Base-by-base conservation (phyloP, 2,329 filamentous ascomycete genomes). In the Aureobasidium mangrovei region DNA sequence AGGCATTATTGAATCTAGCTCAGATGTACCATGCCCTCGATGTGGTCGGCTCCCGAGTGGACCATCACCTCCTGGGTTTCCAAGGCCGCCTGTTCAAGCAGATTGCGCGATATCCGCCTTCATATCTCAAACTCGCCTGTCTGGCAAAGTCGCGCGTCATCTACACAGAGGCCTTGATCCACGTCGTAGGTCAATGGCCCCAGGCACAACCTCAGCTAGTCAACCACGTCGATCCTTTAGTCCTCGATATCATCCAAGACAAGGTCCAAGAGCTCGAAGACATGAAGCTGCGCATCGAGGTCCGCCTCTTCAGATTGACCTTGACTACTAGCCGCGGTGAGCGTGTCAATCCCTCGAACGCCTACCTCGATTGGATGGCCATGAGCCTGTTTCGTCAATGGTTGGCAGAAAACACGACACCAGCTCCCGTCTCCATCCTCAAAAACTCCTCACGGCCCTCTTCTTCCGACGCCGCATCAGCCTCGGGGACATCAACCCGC, bases 181-280 rank as follows among this genome's bases (percentile, higher is more conserved):
- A 97, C 64, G 89, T 96, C 0, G 91, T 96, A 0, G 91, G 91
- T 3, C 88, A 95, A 67, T 97, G 91, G 91, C 91, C 91, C 0
- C 76, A 81, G 0, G 89, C 86, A 12, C 81, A 90, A 62, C 81
- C 85, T 28, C 88, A 88, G 62, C 79, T 96, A 35, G 83, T 88
- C 55, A 78, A 81, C 57, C 77, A 85, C 31, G 77, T 95, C 39
- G 87, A 91, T 0, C 81, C 85, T 28, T 69, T 80, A 0, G 88
- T 96, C 0, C 75, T 96, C 7, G 90, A 96, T 61, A 78, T 96
- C 35, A 94, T 96, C 58, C 88, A 95, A 68, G 90, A 96, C 70
- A 96, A 96, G 69, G 89, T 93, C 4, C 89, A 95, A 61, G 91
- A 96, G 68, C 77, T 96, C 18, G 86, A 90, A 59, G 90, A 96